Conservation (phyloP, 192 early-diverging fungal genomes). For the Backusella liffmaniae region DNA sequence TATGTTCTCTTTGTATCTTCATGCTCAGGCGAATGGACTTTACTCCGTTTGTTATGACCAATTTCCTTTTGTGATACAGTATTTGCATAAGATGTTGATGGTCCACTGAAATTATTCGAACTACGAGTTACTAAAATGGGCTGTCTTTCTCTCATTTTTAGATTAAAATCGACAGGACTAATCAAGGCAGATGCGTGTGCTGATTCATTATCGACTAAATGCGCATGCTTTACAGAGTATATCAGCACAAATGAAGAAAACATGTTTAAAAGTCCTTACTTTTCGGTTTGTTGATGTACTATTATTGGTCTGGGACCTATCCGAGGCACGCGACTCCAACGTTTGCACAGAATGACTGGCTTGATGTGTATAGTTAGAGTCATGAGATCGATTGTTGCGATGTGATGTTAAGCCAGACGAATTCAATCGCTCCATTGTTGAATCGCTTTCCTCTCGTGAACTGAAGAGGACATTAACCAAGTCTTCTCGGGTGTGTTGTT, state of each 20-base stretch:
- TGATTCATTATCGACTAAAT: not conserved
- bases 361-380: not conserved
- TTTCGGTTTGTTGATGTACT: not conserved
- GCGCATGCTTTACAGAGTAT: not conserved
- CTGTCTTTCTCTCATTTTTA: slow-evolving; percentile 13
- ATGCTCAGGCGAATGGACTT: slow-evolving; percentile 5
- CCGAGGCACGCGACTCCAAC: not conserved
- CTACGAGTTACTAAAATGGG: not conserved
- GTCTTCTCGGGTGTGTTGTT: slow-evolving; percentile 34
- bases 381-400: not conserved
- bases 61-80: slow-evolving; percentile 7
- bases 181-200: not conserved
- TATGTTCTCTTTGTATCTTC: slow-evolving; percentile 11
- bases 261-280: too few species aligned
- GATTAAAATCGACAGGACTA: slow-evolving; percentile 35
- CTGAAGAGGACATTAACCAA: slow-evolving; percentile 23
- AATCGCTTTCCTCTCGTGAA: slow-evolving; percentile 14
- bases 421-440: slow-evolving; percentile 5
- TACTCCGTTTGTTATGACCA: not conserved
- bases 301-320: slow-evolving; percentile 12
- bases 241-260: not conserved
- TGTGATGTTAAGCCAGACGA: not conserved
- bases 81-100: not conserved
- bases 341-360: slow-evolving; percentile 9
- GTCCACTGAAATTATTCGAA: not conserved